phyloP scores from a whole-genome alignment of 2,329 filamentous ascomycete species.

The Cercospora berteroae region DNA sequence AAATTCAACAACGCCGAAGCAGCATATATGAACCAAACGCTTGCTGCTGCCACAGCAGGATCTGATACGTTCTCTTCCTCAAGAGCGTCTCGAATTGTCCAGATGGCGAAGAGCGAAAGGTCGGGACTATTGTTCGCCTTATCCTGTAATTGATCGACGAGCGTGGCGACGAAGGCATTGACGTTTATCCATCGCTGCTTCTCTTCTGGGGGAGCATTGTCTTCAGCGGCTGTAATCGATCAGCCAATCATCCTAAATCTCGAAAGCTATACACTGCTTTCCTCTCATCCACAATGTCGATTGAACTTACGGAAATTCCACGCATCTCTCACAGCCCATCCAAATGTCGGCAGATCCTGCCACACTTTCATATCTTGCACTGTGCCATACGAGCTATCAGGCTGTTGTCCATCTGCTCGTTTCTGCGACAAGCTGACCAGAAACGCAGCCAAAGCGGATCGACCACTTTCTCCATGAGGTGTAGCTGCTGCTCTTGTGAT shows the following conservation, averaged over 20 bases:
- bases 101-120: conserved; percentile 34
- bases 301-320: conserved; percentile 32
- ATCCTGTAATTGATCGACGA: conserved; percentile 28
- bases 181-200: conserved; percentile 34
- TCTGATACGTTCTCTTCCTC: conserved; percentile 30
- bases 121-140: conserved; percentile 26
- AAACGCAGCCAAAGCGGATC: conserved; percentile 8
- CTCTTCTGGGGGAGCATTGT: conserved; percentile 20
- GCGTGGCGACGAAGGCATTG: conserved; percentile 33
- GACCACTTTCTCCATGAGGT: conserved; percentile 17
- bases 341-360: conserved; percentile 34
- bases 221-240: conserved; percentile 23
- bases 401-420: conserved; percentile 21
- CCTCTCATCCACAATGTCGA: neutral
- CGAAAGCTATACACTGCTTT: neutral
- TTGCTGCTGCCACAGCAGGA: conserved; percentile 29
- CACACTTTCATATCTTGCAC: conserved; percentile 31
- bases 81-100: conserved; percentile 34
- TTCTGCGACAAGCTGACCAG: conserved; percentile 11
- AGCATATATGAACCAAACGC: conserved; percentile 35
- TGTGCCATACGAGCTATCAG: conserved; percentile 13
- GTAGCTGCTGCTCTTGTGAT: conserved; percentile 26
- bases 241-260: neutral
- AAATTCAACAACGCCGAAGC: conserved; percentile 27
- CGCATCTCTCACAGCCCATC: conserved; percentile 33